phyloP scores from a whole-genome alignment of 1,284 basidiomycete species.

The Veloporphyrellus conicus region DNA sequence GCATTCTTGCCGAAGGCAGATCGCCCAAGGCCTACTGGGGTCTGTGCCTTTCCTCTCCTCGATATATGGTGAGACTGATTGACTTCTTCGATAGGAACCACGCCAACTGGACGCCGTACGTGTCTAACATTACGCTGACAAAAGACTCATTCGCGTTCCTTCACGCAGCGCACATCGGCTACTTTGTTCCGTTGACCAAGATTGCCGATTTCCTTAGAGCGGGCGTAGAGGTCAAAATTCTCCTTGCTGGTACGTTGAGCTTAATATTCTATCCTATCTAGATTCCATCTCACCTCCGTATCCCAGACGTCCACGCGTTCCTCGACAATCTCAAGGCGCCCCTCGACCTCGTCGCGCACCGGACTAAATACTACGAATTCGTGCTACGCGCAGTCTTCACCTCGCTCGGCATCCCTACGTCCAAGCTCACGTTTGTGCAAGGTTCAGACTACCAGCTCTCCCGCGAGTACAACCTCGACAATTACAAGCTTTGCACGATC shows the following conservation, averaged over 20 bases:
- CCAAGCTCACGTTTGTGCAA: conserved; percentile 79
- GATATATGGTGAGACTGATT: background rate
- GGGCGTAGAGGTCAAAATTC: conserved; percentile 85
- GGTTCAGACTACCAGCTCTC: conserved; percentile 92
- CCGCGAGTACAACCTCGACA: conserved; percentile 91
- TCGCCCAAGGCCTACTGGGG: conserved; percentile 88
- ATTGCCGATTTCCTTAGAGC: conserved; percentile 95
- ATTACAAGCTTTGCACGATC: conserved; percentile 85
- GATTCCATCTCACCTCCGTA: background rate
- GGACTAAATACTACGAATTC: conserved; percentile 88
- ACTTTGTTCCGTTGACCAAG: conserved; percentile 94
- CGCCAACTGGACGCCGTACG: conserved; percentile 91
- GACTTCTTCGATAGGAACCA: conserved; percentile 64
- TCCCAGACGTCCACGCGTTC: conserved; percentile 90
- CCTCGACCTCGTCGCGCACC: conserved; percentile 85
- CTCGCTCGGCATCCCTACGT: conserved; percentile 87
- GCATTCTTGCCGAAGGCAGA: conserved; percentile 75
- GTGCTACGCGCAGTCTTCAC: conserved; percentile 81
- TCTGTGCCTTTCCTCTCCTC: conserved; percentile 25
- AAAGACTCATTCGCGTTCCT: background rate
- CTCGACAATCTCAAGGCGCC: conserved; percentile 98
- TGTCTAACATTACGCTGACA: background rate
- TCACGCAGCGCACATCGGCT: conserved; percentile 85
- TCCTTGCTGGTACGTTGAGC: conserved; percentile 71
- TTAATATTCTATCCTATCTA: background rate